phyloP scores from a whole-genome alignment of 2,329 filamentous ascomycete genomes.

The Fusarium incarnatum region DNA sequence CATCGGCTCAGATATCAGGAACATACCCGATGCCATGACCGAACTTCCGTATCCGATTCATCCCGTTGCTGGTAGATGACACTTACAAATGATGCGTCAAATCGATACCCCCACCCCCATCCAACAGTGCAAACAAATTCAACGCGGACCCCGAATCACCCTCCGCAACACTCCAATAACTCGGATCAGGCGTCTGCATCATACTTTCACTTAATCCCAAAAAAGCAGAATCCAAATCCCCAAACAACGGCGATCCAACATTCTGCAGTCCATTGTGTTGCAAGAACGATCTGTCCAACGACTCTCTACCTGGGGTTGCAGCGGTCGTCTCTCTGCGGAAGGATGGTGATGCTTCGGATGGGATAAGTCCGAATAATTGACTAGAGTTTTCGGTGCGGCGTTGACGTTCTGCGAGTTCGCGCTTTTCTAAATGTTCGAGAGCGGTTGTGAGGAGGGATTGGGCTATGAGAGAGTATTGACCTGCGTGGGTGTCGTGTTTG shows the following conservation, averaged over 20 bases:
- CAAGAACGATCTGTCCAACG: constrained; percentile 45
- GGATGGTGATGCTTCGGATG: constrained; percentile 42
- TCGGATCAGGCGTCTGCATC: constrained; percentile 56
- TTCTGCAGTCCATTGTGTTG: constrained; percentile 46
- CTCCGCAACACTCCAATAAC: constrained; percentile 56
- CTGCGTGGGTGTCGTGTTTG: constrained; percentile 61
- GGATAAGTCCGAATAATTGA: constrained; percentile 63
- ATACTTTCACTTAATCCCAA: constrained; percentile 54
- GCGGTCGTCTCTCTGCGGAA: constrained; percentile 23
- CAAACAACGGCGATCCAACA: constrained; percentile 49
- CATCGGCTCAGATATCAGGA: neutral
- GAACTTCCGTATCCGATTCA: neutral
- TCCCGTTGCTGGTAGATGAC: neutral
- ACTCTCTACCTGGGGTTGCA: constrained; percentile 33
- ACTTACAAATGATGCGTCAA: constrained; percentile 55
- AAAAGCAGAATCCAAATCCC: constrained; percentile 55
- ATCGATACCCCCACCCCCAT: constrained; percentile 65
- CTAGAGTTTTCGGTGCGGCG: constrained; percentile 63
- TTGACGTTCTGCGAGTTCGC: constrained; percentile 59
- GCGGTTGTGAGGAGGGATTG: constrained; percentile 62
- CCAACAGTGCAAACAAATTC: constrained; percentile 64
- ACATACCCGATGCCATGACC: neutral
- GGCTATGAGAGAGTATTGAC: constrained; percentile 65
- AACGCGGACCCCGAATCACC: constrained; percentile 58
- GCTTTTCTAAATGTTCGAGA: constrained; percentile 60